These are phyloP conservation scores for Colletotrichum lupini DNA, from an alignment of 2,329 filamentous ascomycete species.

Conservation along the genomic window DNA sequence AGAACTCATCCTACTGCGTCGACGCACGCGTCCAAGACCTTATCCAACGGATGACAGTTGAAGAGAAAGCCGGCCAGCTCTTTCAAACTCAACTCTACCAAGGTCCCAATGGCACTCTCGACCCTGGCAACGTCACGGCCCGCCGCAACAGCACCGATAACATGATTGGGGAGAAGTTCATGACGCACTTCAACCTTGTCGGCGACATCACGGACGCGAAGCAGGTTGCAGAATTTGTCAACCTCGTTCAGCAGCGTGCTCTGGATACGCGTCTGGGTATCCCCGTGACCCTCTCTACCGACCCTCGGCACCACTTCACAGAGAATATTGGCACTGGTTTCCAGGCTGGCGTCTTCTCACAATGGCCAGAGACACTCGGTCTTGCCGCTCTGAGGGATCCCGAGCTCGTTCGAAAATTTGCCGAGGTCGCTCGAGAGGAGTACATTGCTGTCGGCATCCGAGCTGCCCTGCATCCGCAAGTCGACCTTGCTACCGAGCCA, in stretches of 20 bases:
- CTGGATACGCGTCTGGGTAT: constrained; percentile 59
- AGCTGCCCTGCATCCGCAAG: constrained; percentile 59
- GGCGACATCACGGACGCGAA: constrained; percentile 53
- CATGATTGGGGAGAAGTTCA: constrained; percentile 46
- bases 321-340: constrained; percentile 56
- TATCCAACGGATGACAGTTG: constrained; percentile 56
- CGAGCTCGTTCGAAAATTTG: constrained; percentile 56
- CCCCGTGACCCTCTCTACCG: constrained; percentile 59
- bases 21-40: constrained; percentile 60
- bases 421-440: constrained; percentile 60
- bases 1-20: constrained; percentile 50
- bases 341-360: constrained; percentile 55
- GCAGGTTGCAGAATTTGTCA: constrained; percentile 51
- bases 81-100: constrained; percentile 52
- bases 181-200: constrained; percentile 59
- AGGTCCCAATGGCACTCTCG: constrained; percentile 38
- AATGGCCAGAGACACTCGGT: constrained; percentile 63
- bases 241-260: constrained; percentile 53
- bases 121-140: constrained; percentile 12
- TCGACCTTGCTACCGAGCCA: constrained; percentile 62
- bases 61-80: constrained; percentile 60
- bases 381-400: constrained; percentile 59
- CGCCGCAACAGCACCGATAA: constrained; percentile 43
- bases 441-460: constrained; percentile 55
- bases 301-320: constrained; percentile 58